phyloP scores from a whole-genome alignment of 352 stramenopile species.

The Globisporangium paroecandrum region DNA sequence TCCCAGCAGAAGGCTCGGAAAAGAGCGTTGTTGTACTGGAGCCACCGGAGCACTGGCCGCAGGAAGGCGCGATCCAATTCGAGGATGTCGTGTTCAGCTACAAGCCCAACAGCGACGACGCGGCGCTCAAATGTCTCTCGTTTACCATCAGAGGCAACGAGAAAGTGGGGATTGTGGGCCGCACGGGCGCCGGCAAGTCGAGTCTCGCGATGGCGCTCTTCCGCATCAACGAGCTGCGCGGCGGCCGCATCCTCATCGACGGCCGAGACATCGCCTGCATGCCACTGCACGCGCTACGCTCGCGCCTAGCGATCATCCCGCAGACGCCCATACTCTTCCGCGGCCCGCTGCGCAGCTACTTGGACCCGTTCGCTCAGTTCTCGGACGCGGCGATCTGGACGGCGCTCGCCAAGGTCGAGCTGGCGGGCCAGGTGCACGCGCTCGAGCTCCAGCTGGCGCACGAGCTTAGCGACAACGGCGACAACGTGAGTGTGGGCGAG shows the following conservation, averaged over 20 bases:
- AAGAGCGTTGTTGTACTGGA: constrained; percentile 1
- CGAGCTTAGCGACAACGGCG: constrained; percentile 82
- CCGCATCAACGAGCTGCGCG: constrained; percentile 90
- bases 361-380: constrained; percentile 58
- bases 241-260: constrained; percentile 89
- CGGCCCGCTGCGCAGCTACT: constrained; percentile 75
- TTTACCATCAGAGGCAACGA: constrained; percentile 80
- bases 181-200: constrained; percentile 85
- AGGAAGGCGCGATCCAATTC: constrained; percentile 78
- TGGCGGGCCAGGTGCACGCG: constrained; percentile 51
- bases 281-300: constrained; percentile 81
- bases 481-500: constrained; percentile 94
- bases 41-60: constrained; percentile 64
- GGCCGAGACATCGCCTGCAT: constrained; percentile 87
- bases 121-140: constrained; percentile 45
- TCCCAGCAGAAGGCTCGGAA: constrained; percentile 22
- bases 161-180: constrained; percentile 89
- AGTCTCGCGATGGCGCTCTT: constrained; percentile 90
- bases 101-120: constrained; percentile 52
- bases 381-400: constrained; percentile 60
- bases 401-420: constrained; percentile 20
- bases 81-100: constrained; percentile 89
- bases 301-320: constrained; percentile 90
- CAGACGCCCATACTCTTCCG: constrained; percentile 91
- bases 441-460: constrained; percentile 53